Conservation (phyloP, 352 stramenopile genomes). For the Phytophthora uliginosa region DNA sequence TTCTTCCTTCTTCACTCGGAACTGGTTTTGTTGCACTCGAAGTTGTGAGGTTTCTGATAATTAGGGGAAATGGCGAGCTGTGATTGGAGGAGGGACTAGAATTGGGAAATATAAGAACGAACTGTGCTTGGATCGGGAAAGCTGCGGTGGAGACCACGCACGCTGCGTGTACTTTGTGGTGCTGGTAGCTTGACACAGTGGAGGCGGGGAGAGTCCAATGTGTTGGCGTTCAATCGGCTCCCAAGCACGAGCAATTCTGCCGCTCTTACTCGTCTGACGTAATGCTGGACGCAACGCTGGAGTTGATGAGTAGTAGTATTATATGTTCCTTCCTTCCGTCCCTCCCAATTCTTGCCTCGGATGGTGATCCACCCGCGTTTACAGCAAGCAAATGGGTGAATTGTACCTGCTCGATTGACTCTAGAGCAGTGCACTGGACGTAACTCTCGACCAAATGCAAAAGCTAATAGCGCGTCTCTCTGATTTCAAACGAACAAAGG, state of each 20-base stretch:
- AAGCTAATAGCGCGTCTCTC: too few relatives aligned
- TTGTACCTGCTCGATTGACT: background rate
- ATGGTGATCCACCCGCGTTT: background rate
- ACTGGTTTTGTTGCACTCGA: slow-evolving; percentile 6
- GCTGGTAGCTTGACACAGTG: background rate
- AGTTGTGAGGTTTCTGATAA: background rate
- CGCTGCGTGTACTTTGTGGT: background rate
- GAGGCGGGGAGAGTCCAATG: background rate
- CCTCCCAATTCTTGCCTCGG: background rate
- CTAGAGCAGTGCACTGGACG: background rate
- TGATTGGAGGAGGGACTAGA: background rate
- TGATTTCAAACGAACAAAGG: too few relatives aligned
- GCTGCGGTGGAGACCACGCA: background rate
- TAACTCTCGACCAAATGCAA: background rate
- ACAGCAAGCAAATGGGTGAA: background rate
- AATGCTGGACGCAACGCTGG: background rate
- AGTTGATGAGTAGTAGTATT: background rate
- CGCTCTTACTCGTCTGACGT: background rate
- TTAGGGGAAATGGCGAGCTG: background rate
- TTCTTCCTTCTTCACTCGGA: background rate
- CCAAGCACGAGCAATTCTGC: background rate
- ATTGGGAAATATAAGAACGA: background rate
- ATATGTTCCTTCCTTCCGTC: background rate
- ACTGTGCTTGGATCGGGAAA: background rate
- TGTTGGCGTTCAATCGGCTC: too few relatives aligned